A percentile compares a stretch with the other conserved stretches of the same genome.
Evolutionary conservation across 1,139 yeast genomes (phyloP).

Genomic region (Yarrowia galli): DNA sequence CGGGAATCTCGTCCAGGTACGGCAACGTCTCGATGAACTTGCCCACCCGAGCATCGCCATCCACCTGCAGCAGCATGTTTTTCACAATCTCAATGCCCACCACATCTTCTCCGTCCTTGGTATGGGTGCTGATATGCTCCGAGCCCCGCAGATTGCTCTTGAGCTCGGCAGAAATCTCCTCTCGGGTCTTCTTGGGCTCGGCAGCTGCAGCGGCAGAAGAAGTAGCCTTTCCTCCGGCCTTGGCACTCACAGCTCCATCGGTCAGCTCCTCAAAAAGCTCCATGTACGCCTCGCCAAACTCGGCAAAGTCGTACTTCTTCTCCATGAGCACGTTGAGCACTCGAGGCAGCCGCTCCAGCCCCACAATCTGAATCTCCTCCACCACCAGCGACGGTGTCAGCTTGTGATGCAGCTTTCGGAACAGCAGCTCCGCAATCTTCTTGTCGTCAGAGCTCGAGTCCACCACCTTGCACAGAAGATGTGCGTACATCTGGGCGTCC

Average conservation of each 20-base stretch:
- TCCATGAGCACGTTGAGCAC: not conserved
- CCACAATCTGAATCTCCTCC: slow-evolving; percentile 33
- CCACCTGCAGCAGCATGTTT: slow-evolving; percentile 29
- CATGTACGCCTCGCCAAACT: slow-evolving; percentile 30
- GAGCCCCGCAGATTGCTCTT: not conserved
- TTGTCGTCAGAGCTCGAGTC: not conserved
- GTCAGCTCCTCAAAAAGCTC: slow-evolving; percentile 33
- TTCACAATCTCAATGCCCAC: slow-evolving; percentile 23
- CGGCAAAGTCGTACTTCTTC: not conserved
- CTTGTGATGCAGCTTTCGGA: not conserved
- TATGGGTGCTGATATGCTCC: slow-evolving; percentile 2
- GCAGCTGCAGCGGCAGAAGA: too few relatives aligned
- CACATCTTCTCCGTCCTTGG: slow-evolving; percentile 17
- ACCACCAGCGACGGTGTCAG: slow-evolving; percentile 10
- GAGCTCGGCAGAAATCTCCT: not conserved
- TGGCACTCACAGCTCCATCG: not conserved
- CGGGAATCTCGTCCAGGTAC: slow-evolving; percentile 10
- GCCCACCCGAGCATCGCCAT: slow-evolving; percentile 12
- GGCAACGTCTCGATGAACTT: slow-evolving; percentile 3
- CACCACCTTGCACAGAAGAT: not conserved
- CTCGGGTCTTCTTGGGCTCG: not conserved
- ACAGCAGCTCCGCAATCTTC: slow-evolving; percentile 2
- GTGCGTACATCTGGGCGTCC: slow-evolving; percentile 28
- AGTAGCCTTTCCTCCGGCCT: too few relatives aligned
- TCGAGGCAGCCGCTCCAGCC: slow-evolving; percentile 16